Base-by-base conservation (phyloP, 2,329 filamentous ascomycete genomes). In the Diaporthe nobilis region DNA sequence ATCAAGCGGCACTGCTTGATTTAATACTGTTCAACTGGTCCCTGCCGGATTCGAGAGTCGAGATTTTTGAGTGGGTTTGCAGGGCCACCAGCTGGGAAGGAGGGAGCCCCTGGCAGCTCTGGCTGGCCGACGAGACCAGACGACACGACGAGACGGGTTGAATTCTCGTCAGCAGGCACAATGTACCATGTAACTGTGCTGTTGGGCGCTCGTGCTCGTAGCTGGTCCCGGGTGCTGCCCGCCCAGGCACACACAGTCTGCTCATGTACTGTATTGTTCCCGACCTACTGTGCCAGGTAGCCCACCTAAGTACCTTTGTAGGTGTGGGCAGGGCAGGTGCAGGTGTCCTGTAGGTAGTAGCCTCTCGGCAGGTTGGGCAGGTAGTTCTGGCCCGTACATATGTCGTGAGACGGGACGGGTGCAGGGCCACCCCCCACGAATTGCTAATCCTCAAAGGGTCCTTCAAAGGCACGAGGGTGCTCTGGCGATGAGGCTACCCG, bases 181-280 rank as follows among this genome's bases (percentile, higher is more conserved):
- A 15, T 13, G 39, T 31, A 31, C 25, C 13, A 44, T 65, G 39
- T 44, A 28, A 65, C 60, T 47, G 4, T 2, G 39, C 12, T 12
- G 39, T 44, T 44, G 60, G 60, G 39, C n/a, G n/a, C 60, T 20
- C n/a, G n/a, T 15, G 57, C 57, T 47, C n/a, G 58, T 44, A 42
- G 22, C 13, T 42, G 37, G 15, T 63, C 37, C 39, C 39, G 60
- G 60, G 31, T 63, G 60, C 60, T 31, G 60, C 60, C 60, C 60
- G 39, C 61, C 42, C 61, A 65, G 60, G 60, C 60, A 65, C 60
- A 49, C 31, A 51, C 65, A 37, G 65, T 68, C 65, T 53, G 65
- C 13, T 10, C 22, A 34, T 17, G 65, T 68, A 68, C 65, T 15
- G 61, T 37, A 17, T 42, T 8, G 47, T 68, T 6, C 57, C 51